Base-by-base conservation (phyloP, 768 basidiomycete genomes). In the Pisolithus orientalis region DNA sequence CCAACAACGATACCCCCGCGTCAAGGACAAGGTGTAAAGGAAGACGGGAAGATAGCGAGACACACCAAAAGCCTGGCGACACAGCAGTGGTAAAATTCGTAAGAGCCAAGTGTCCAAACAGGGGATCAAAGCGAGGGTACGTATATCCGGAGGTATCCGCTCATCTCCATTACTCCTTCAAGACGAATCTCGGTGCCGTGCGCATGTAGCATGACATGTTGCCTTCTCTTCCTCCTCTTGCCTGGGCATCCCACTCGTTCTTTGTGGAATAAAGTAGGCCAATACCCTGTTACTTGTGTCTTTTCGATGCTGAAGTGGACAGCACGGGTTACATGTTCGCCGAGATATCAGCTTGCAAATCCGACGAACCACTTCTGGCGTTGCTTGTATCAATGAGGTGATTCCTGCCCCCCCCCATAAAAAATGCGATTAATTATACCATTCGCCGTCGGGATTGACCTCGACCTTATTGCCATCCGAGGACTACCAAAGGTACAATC, bases 341-440 rank as follows among this genome's bases (percentile, higher is more conserved):
- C 0, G 73, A 75, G 52, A 72, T 74, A 89, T 64, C 90, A 93
- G 63, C 93, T 83, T 58, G 86, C 83, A 1, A 80, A 86, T 60
- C 83, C 83, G 0, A 83, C 83, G 2, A 93, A 94, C 60, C 88
- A 90, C 56, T 92, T 92, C 65, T 92, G 87, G 86, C 71, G 68
- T 44, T 87, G 86, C 53, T 72, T 94, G 0, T 73, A 86, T 57
- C 72, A 73, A 40, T 83, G 86, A 43, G 84, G 89, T 81, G 57
- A 31, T 63, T 57, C 25, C 29, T 51, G 11, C 28, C 38, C 47
- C 6, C 5, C 31, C 17, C 11, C 16, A 11, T n/a, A n/a, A n/a
- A 47, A 27, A 28, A 34, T 25, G 45, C 45, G 24, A 21, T 49
- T 49, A 11, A 46, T 5, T 4, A 34, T 8, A 39, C 14, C 11